phyloP scores from a whole-genome alignment of 2,329 filamentous ascomycete species.

The Achaetomium macrosporum region DNA sequence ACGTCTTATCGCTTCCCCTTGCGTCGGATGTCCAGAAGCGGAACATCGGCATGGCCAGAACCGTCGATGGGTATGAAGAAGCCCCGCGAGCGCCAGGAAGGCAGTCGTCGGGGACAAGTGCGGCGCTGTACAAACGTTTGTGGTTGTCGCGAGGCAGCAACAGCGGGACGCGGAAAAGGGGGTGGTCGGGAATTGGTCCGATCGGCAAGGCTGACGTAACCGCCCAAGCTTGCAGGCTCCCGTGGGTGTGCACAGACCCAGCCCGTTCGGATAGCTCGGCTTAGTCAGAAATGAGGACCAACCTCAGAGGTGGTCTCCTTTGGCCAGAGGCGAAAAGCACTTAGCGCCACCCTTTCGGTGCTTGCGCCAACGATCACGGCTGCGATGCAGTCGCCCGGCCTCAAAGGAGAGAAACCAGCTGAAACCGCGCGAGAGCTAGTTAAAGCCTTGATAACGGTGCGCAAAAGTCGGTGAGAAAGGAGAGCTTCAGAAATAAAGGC shows the following conservation, averaged over 20 bases:
- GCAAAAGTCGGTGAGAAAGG: constrained; percentile 19
- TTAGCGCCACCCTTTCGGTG: constrained; percentile 19
- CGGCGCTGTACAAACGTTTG: background rate
- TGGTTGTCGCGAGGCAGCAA: constrained; percentile 20
- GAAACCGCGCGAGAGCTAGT: constrained; percentile 41
- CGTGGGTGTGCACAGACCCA: constrained; percentile 1
- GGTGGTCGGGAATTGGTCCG: constrained; percentile 7
- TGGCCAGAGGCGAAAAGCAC: constrained; percentile 16
- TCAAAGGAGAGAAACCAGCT: constrained; percentile 7
- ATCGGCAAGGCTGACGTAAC: constrained; percentile 29
- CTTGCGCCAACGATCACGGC: constrained; percentile 15
- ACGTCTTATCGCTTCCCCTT: constrained; percentile 49
- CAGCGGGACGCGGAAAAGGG: constrained; percentile 3
- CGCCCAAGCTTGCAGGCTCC: constrained; percentile 19
- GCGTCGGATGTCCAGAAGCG: constrained; percentile 55
- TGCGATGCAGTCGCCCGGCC: constrained; percentile 5
- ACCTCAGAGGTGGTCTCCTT: constrained; percentile 27
- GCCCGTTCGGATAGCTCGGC: constrained; percentile 19
- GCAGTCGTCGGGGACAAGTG: constrained; percentile 5
- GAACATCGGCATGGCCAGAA: constrained; percentile 41
- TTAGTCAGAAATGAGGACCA: constrained; percentile 14
- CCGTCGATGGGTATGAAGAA: constrained; percentile 2
- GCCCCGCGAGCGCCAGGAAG: constrained; percentile 7
- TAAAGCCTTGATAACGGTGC: constrained; percentile 34
- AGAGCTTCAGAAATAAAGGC: constrained; percentile 28